These are phyloP conservation scores for Petunia axillaris DNA, from an alignment of 257 asterid species.

Conservation along the genomic window DNA sequence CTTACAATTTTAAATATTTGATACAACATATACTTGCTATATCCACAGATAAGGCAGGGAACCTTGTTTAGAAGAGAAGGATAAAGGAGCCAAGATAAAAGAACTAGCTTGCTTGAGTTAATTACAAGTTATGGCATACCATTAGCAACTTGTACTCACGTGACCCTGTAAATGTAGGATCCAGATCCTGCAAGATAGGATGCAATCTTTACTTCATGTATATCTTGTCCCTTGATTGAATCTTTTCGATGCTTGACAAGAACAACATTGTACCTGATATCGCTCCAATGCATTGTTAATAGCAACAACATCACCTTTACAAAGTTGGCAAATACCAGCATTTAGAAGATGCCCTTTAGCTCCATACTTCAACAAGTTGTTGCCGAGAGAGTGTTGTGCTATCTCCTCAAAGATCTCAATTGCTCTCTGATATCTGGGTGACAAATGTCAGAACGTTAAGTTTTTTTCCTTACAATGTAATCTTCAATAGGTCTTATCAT, in stretches of 20 bases:
- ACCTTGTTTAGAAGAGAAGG: neutral
- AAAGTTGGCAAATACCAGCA: slow-evolving; percentile 98
- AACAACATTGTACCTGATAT: slow-evolving; percentile 65
- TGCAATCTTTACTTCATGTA: neutral
- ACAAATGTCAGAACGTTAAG: neutral
- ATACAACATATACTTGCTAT: slow-evolving; percentile 4
- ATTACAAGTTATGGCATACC: slow-evolving; percentile 48
- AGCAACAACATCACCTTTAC: slow-evolving; percentile 94
- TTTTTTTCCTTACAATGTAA: neutral
- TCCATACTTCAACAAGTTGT: slow-evolving; percentile 91
- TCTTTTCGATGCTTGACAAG: slow-evolving; percentile 16
- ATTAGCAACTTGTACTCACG: slow-evolving; percentile 79
- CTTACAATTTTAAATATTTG: neutral
- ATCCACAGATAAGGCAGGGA: neutral
- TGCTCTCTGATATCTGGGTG: slow-evolving; percentile 79
- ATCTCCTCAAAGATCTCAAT: slow-evolving; percentile 90
- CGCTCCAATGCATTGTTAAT: slow-evolving; percentile 84
- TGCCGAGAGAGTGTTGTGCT: slow-evolving; percentile 76
- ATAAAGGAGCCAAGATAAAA: neutral
- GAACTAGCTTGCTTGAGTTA: neutral
- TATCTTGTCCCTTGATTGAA: neutral
- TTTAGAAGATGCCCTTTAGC: slow-evolving; percentile 97
- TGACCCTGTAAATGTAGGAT: slow-evolving; percentile 96
- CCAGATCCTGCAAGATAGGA: slow-evolving; percentile 68
- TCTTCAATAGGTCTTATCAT: neutral